Evolutionary conservation across 768 basidiomycete species (phyloP), one percentile per base, ranked within the genome.

Genomic region (Lentinula aciculospora): DNA sequence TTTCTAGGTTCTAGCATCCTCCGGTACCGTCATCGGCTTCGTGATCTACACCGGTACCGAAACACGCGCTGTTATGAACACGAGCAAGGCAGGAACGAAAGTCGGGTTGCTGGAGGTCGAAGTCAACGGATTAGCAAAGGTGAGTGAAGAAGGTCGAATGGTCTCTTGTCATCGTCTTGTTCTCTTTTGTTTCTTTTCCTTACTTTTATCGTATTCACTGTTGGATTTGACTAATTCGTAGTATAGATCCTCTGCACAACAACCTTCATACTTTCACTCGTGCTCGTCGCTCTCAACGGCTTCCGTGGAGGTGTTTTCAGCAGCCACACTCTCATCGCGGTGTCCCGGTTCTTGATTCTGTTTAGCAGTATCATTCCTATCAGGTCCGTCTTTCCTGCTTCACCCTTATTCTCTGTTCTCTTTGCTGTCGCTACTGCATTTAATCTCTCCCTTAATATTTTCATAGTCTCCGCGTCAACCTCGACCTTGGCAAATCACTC

Each of bases 331-430:
- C 7, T 53, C 2, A 87, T 98, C 62, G 98, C 98, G 67, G 88
- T 98, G 29, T 89, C 98, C 73, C 84, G 97, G 19, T 99, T 99
- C 71, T 78, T 99, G 54, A 98, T 99, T 67, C 79, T 99, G 21
- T 99, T 98, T 74, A 98, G 96, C 49, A 96, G 94, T 28, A 99
- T 99, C 70, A 98, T 99, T 67, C 96, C 97, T 25, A 99, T 99
- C 74, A 96, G 94, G 96, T 92, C 19, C 47, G n/a, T 42, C 8
- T 8, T 40, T 32, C 28, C 29, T 49, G 34, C 40, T n/a, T n/a
- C n/a, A n/a, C n/a, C n/a, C n/a, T n/a, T n/a, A n/a, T n/a, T n/a
- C n/a, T n/a, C n/a, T n/a, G n/a, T n/a, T n/a, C n/a, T n/a, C n/a
- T n/a, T n/a, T n/a, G n/a, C n/a, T n/a, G n/a, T n/a, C n/a, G n/a